Conservation (phyloP, 345 rosid species). For the Eucalyptus pauciflora region DNA sequence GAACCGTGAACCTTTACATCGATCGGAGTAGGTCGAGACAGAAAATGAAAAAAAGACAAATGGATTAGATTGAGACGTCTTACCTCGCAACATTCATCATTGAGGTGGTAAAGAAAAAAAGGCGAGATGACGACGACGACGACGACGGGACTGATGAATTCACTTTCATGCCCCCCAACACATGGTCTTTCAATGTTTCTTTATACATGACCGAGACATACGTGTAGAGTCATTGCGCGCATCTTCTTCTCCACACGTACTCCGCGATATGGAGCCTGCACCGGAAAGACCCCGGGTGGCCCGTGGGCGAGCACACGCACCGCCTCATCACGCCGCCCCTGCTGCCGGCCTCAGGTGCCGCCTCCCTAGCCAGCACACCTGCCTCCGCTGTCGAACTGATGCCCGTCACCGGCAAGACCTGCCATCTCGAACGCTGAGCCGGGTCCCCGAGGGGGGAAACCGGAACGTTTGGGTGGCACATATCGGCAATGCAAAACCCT, state of each 20-base stretch:
- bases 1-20: neutral
- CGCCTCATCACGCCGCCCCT: slow-evolving; percentile 1
- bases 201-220: neutral
- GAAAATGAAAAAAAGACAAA: too few species aligned
- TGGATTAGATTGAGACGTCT: neutral
- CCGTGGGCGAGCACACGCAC: slow-evolving; percentile 5
- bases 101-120: neutral
- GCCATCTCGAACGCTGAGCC: neutral
- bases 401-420: neutral
- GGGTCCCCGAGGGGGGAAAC: neutral
- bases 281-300: slow-evolving; percentile 6
- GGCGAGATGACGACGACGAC: neutral
- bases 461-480: neutral
- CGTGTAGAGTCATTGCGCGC: neutral
- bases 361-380: neutral
- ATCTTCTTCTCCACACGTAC: neutral
- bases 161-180: neutral
- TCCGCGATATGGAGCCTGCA: neutral
- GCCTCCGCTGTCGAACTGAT: neutral
- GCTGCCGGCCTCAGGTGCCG: neutral
- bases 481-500: neutral
- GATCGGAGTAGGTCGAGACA: neutral
- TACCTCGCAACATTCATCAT: neutral
- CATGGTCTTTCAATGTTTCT: neutral
- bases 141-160: neutral